Percentiles rank a stretch among this genome's conserved stretches.
Conservation (phyloP, 352 stramenopile species). For the Aphanomyces cochlioides region DNA sequence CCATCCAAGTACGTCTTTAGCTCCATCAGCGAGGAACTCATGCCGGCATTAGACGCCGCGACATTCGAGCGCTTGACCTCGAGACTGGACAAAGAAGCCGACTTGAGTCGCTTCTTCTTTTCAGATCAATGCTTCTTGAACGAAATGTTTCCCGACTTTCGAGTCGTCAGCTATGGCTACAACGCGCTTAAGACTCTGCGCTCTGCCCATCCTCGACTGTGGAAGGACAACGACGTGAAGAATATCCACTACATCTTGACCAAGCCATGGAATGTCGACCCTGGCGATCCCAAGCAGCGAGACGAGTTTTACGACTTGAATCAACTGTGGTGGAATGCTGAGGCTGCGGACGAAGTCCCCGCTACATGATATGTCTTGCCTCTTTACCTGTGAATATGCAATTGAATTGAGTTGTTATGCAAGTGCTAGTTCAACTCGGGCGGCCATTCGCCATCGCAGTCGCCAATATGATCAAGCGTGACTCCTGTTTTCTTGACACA, state of each 20-base stretch:
- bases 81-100: background rate
- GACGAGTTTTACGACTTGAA: conserved; percentile 18
- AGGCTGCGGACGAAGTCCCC: background rate
- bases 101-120: conserved; percentile 20
- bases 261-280: conserved; percentile 24
- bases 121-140: conserved; percentile 30
- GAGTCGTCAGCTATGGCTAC: conserved; percentile 7
- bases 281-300: background rate
- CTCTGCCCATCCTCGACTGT: background rate
- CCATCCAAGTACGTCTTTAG: conserved; percentile 19
- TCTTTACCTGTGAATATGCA: background rate
- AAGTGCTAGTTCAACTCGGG: background rate
- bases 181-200: conserved; percentile 24
- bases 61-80: background rate
- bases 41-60: no score
- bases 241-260: conserved; percentile 21
- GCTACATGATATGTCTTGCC: background rate
- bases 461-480: conserved; percentile 10
- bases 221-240: conserved; percentile 18
- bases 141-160: conserved; percentile 25
- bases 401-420: conserved; percentile 2
- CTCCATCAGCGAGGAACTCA: no score
- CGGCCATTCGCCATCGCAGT: conserved; percentile 13
- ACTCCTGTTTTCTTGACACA: conserved; percentile 17
- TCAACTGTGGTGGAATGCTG: conserved; percentile 1